phyloP scores from a whole-genome alignment of 805 yeast genomes.

The Millerago galiae region DNA sequence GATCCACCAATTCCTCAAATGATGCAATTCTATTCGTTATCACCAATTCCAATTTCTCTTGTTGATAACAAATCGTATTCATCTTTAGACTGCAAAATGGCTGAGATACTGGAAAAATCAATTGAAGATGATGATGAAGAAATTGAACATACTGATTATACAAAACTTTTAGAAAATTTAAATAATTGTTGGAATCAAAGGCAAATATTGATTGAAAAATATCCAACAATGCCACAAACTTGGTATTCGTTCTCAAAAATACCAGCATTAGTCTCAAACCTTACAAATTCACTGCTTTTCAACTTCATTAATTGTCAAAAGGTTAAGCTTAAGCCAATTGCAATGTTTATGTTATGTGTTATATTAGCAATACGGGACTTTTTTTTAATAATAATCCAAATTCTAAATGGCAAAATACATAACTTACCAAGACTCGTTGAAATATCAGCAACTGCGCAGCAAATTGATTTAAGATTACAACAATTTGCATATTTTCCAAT shows the following conservation, averaged over 20 bases:
- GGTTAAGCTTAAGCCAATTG: conserved; percentile 12
- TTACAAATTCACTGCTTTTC: not conserved
- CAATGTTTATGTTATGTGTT: conserved; percentile 5
- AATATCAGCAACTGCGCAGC: conserved; percentile 62
- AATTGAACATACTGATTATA: not conserved
- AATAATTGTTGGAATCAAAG: conserved; percentile 19
- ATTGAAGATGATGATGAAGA: not conserved
- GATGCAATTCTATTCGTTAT: conserved; percentile 70
- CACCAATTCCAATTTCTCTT: conserved; percentile 63
- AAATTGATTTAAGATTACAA: conserved; percentile 68
- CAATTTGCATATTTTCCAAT: conserved; percentile 76
- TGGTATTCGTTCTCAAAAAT: conserved; percentile 12
- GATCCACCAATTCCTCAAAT: conserved; percentile 64
- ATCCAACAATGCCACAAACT: conserved; percentile 11
- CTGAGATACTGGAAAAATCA: not conserved
- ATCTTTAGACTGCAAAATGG: not conserved
- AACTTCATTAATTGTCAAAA: not conserved
- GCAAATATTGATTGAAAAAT: conserved; percentile 2
- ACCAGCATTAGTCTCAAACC: not conserved
- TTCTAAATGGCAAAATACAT: conserved; percentile 26
- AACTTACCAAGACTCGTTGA: conserved; percentile 28
- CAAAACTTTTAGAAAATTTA: conserved; percentile 9
- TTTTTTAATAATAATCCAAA: conserved; percentile 10
- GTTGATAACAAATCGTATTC: conserved; percentile 19
- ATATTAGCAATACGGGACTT: conserved; percentile 12